Evolutionary conservation across 2,329 filamentous ascomycete genomes (phyloP).

Genomic region (Diaporthe helianthi): DNA sequence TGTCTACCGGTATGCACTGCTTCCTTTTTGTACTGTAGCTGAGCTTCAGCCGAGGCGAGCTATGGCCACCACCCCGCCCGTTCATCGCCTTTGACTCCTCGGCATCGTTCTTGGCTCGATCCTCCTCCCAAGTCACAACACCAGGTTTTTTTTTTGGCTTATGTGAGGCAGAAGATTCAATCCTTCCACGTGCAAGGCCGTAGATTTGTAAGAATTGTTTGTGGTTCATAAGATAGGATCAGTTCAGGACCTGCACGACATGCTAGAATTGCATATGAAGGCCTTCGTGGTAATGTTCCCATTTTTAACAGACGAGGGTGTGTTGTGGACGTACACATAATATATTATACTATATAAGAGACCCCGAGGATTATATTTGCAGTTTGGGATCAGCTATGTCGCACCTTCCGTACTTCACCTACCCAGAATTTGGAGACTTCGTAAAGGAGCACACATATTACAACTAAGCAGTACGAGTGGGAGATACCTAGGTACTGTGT

Average conservation of each 20-base stretch:
- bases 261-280: neutral
- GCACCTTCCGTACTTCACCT: constrained; percentile 7
- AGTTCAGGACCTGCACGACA: no score
- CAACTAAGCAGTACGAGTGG: constrained; percentile 15
- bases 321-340: neutral
- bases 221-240: neutral
- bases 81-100: constrained; percentile 16
- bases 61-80: constrained; percentile 4
- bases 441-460: constrained; percentile 9
- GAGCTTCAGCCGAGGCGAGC: constrained; percentile 5
- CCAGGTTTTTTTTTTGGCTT: no score
- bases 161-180: neutral
- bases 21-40: neutral
- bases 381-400: neutral
- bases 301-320: neutral
- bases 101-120: constrained; percentile 17
- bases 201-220: neutral
- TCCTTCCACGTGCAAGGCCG: neutral
- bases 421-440: constrained; percentile 5
- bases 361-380: neutral
- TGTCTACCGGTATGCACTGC: no score
- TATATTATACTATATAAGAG: neutral
- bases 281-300: neutral
- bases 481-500: neutral
- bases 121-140: no score